Conservation (phyloP, 2,329 filamentous ascomycete genomes). For the Ciborinia camelliae region DNA sequence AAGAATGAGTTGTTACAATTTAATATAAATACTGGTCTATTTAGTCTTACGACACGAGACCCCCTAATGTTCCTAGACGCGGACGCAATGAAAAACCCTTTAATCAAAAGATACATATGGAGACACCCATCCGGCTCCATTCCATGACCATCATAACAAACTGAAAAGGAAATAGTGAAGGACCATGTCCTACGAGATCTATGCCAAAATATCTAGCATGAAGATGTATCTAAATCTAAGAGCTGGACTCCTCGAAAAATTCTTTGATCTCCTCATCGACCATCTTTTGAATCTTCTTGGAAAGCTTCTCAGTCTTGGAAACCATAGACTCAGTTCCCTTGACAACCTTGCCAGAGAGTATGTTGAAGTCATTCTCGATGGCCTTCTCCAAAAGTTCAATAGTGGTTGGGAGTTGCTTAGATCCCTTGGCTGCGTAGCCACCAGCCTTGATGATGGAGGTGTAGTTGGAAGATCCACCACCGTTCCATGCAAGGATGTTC, state of each 20-base stretch:
- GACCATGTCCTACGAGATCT: constrained; percentile 25
- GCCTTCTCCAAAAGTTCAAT: constrained; percentile 60
- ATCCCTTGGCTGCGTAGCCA: constrained; percentile 58
- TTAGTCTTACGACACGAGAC: constrained; percentile 24
- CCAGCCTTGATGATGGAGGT: constrained; percentile 72
- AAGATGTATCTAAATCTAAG: constrained; percentile 26
- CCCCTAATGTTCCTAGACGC: constrained; percentile 17
- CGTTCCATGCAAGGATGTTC: constrained; percentile 99
- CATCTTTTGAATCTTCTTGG: constrained; percentile 60
- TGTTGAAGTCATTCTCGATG: constrained; percentile 54
- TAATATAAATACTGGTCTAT: constrained; percentile 28
- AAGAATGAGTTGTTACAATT: constrained; percentile 19
- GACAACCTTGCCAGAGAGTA: constrained; percentile 55
- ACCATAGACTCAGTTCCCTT: constrained; percentile 52
- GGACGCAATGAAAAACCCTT: constrained; percentile 32
- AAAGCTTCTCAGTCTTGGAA: constrained; percentile 58
- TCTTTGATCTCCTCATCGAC: constrained; percentile 60
- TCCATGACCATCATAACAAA: constrained; percentile 33
- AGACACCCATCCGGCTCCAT: constrained; percentile 33
- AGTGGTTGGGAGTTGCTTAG: constrained; percentile 49
- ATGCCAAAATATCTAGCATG: constrained; percentile 27
- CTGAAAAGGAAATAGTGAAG: constrained; percentile 27
- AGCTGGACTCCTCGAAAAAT: constrained; percentile 51
- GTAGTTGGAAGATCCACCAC: constrained; percentile 92
- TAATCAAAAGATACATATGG: constrained; percentile 35